Base-by-base conservation (phyloP, 2,329 filamentous ascomycete species). In the Tolypocladium inflatum region DNA sequence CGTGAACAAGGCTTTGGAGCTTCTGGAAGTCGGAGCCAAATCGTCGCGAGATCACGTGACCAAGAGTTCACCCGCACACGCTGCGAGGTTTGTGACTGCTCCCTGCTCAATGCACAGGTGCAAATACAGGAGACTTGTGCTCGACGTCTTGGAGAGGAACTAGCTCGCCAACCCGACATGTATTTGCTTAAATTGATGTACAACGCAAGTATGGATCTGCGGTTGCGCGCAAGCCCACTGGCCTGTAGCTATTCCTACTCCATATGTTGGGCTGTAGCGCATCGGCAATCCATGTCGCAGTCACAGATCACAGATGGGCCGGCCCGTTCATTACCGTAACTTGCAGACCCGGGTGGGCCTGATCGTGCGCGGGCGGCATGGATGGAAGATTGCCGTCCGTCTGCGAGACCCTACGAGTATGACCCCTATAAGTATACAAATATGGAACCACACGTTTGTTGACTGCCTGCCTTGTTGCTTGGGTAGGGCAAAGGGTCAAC, bases 41-140 rank as follows among this genome's bases (percentile, higher is more conserved):
- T 21, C 59, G 62, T 65, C 68, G 65, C 69, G 68, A 63, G 61
- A 54, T 69, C 69, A 71, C 69, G 69, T 71, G 69, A 57, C n/a
- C 26, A 6, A 6, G 0, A 8, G 21, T 33, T n/a, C n/a, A n/a
- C n/a, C 21, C 42, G 15, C 10, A 7, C 3, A 21, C 42, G 4
- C 10, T 11, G 0, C 21, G 13, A 23, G 42, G 23, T 15, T n/a
- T 41, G 3, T 19, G 13, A 21, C 43, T 26, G 13, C 21, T 17
- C 23, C 15, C 17, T 23, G 4, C 5, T 19, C 7, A 9, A 11
- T 19, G 19, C 26, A 2, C 10, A 50, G 26, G 37, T 38, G 37
- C 35, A 17, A 38, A 38, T 7, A 13, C 15, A 33, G 17, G 17
- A 15, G 5, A 1, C 13, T 35, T 52, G 19, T 5, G 30, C 48